A percentile compares a stretch with the other conserved stretches of the same genome.
Evolutionary conservation across 2,329 filamentous ascomycete species (phyloP).

Genomic region (Aspergillus floridensis): DNA sequence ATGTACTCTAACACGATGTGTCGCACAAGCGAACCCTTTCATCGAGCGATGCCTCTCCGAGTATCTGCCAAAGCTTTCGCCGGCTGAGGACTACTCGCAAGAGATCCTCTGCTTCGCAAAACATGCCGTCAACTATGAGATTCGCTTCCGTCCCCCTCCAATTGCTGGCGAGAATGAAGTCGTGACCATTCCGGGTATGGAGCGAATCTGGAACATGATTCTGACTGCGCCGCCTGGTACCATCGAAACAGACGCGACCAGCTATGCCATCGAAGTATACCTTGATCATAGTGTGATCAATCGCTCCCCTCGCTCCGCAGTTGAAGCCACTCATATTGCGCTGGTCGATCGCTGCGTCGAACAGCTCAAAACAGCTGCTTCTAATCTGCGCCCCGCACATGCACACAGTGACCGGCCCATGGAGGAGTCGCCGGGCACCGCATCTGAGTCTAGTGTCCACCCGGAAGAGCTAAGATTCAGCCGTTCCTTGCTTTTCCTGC

Average conservation of each 20-base stretch:
- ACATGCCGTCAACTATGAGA: constrained; percentile 47
- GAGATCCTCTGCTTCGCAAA: constrained; percentile 46
- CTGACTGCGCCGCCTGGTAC: constrained; percentile 63
- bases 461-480: constrained; percentile 64
- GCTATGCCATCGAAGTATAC: constrained; percentile 71
- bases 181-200: constrained; percentile 51
- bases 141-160: constrained; percentile 58
- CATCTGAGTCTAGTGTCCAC: constrained; percentile 43
- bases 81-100: constrained; percentile 34
- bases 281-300: constrained; percentile 52
- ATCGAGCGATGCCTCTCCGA: constrained; percentile 45
- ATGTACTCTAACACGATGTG: constrained; percentile 39
- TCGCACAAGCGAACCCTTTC: constrained; percentile 36
- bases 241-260: constrained; percentile 67
- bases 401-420: constrained; percentile 53
- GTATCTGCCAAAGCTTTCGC: constrained; percentile 40
- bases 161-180: constrained; percentile 37
- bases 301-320: constrained; percentile 44
- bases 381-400: constrained; percentile 51
- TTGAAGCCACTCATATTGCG: constrained; percentile 62
- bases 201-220: constrained; percentile 81
- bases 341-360: constrained; percentile 71
- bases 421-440: constrained; percentile 48
- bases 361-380: constrained; percentile 65
- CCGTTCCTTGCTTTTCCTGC: constrained; percentile 66